These are phyloP conservation scores for Dactylellina cionopaga DNA, from an alignment of 2,329 filamentous ascomycete species.

Conservation along the genomic window DNA sequence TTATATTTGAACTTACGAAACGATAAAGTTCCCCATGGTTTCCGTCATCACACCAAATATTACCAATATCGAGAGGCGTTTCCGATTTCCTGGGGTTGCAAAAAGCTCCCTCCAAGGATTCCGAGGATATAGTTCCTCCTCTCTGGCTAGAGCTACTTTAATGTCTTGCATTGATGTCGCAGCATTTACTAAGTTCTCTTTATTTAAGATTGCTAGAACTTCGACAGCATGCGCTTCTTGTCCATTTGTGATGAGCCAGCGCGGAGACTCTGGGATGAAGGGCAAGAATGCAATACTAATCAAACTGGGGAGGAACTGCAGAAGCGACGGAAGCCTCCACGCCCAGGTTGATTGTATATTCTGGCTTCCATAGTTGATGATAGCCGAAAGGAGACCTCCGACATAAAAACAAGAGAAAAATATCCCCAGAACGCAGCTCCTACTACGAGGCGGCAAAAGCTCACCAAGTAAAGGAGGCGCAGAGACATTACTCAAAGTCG, in stretches of 20 bases:
- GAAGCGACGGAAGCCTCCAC: constrained; percentile 60
- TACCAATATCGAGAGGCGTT: constrained; percentile 56
- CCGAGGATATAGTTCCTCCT: constrained; percentile 56
- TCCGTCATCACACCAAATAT: constrained; percentile 54
- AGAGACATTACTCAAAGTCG: constrained; percentile 33
- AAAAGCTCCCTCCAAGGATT: constrained; percentile 58
- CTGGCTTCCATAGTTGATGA: constrained; percentile 59
- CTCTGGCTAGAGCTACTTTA: constrained; percentile 54
- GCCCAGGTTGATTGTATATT: constrained; percentile 60
- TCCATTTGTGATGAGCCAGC: constrained; percentile 60
- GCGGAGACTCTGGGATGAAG: constrained; percentile 59
- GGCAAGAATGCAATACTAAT: constrained; percentile 56
- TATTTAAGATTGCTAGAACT: constrained; percentile 53
- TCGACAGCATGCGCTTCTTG: constrained; percentile 46
- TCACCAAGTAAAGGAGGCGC: constrained; percentile 36
- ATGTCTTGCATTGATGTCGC: constrained; percentile 54
- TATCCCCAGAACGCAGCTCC: constrained; percentile 38
- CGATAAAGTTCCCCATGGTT: constrained; percentile 59
- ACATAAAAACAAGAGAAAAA: constrained; percentile 56
- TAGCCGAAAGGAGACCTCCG: constrained; percentile 57
- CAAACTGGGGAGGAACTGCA: constrained; percentile 59
- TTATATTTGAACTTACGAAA: constrained; percentile 57
- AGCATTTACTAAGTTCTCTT: constrained; percentile 53
- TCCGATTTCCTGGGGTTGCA: constrained; percentile 55
- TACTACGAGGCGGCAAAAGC: constrained; percentile 30